phyloP scores from a whole-genome alignment of 768 basidiomycete genomes.

The Suillus fuscotomentosus region DNA sequence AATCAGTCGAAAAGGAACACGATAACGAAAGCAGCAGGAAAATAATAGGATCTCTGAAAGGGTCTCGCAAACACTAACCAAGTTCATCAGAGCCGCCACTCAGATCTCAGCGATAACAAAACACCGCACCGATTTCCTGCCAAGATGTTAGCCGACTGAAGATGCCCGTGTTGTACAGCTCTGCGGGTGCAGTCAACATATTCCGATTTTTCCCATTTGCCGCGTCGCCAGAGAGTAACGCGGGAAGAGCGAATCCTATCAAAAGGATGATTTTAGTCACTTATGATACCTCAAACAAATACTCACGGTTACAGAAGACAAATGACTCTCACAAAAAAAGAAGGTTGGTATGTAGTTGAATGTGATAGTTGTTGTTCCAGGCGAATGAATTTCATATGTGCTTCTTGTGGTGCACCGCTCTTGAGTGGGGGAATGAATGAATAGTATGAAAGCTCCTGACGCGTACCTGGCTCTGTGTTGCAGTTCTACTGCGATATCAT shows the following conservation, averaged over 20 bases:
- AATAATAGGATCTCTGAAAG: slow-evolving; percentile 11
- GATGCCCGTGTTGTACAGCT: slow-evolving; percentile 36
- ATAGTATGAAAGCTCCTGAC: background rate
- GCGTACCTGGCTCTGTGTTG: background rate
- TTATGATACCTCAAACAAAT: background rate
- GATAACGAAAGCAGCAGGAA: slow-evolving; percentile 20
- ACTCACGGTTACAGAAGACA: slow-evolving; percentile 29
- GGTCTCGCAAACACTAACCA: slow-evolving; percentile 19
- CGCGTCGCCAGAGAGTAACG: slow-evolving; percentile 8
- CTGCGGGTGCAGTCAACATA: slow-evolving; percentile 26
- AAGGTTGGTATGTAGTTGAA: slow-evolving; percentile 20
- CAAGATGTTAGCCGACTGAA: slow-evolving; percentile 34
- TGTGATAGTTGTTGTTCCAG: slow-evolving; percentile 31
- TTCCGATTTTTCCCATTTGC: slow-evolving; percentile 20
- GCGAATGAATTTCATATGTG: slow-evolving; percentile 26
- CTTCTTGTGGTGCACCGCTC: slow-evolving; percentile 20
- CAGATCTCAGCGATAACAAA: background rate
- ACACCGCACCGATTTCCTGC: slow-evolving; percentile 29
- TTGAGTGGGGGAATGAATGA: background rate
- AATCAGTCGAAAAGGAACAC: slow-evolving; percentile 4
- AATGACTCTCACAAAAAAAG: slow-evolving; percentile 19
- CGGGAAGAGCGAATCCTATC: slow-evolving; percentile 5
- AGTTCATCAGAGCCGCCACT: background rate
- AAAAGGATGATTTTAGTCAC: slow-evolving; percentile 13
- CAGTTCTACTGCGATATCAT: background rate